These are phyloP conservation scores for Apiospora kogelbergensis DNA, from an alignment of 2,329 filamentous ascomycete species.

Conservation along the genomic window DNA sequence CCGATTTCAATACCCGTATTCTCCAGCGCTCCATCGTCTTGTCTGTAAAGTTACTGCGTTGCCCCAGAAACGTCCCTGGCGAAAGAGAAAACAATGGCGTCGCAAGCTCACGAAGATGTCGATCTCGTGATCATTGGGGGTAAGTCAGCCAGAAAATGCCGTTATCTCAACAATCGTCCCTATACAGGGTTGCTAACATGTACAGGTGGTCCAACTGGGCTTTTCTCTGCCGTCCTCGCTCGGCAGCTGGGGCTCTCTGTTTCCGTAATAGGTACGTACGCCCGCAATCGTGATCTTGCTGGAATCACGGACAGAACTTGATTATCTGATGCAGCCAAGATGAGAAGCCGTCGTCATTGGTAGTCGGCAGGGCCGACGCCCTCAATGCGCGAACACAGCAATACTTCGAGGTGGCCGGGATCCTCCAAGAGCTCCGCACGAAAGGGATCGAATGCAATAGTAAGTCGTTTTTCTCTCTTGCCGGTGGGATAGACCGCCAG, in stretches of 20 bases:
- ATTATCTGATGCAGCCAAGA: conserved; percentile 28
- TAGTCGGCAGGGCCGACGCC: conserved; percentile 46
- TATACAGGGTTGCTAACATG: conserved; percentile 4
- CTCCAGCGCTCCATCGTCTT: background rate
- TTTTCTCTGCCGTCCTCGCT: conserved; percentile 44
- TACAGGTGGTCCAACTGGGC: conserved; percentile 44
- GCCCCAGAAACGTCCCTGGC: background rate
- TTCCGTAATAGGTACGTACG: conserved; percentile 34
- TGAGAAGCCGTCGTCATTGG: conserved; percentile 37
- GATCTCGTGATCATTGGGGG: conserved; percentile 40
- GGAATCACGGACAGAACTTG: background rate
- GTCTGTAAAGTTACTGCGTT: background rate
- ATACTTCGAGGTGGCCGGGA: conserved; percentile 43
- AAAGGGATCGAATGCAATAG: conserved; percentile 50
- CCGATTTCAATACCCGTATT: background rate
- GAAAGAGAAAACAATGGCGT: background rate
- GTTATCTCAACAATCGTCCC: too few species aligned
- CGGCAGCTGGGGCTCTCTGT: conserved; percentile 41
- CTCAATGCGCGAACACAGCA: conserved; percentile 50
- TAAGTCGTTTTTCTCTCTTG: conserved; percentile 26
- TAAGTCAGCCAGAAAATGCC: conserved; percentile 16
- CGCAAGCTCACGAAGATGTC: conserved; percentile 17
- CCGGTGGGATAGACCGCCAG: background rate
- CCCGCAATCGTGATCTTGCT: background rate
- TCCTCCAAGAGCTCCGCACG: conserved; percentile 41